phyloP scores from a whole-genome alignment of 2,329 filamentous ascomycete genomes.

The Cladosporium sp. region DNA sequence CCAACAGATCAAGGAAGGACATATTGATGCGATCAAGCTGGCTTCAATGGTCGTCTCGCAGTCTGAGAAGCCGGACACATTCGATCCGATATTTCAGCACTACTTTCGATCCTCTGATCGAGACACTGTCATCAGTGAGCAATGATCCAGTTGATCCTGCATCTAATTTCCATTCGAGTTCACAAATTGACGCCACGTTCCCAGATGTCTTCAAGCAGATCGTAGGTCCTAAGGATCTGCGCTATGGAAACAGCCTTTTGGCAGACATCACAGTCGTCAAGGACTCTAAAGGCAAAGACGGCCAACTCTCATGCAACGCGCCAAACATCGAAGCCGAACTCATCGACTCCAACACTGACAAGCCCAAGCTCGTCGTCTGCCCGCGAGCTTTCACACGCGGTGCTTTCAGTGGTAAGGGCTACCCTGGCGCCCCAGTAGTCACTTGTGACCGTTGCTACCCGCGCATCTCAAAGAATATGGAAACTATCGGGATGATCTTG shows the following conservation, averaged over 20 bases:
- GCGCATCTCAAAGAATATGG: neutral
- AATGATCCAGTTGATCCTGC: too few relatives aligned
- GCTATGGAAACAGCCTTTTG: neutral
- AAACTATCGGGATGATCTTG: neutral
- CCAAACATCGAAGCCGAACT: neutral
- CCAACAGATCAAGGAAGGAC: neutral
- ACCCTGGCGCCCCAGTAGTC: neutral
- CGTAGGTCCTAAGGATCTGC: neutral
- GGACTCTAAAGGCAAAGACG: neutral
- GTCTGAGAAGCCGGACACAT: too few relatives aligned
- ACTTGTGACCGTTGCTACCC: neutral
- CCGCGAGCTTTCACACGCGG: neutral
- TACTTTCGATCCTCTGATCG: neutral
- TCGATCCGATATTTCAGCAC: neutral
- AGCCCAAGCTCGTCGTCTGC: neutral
- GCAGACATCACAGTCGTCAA: neutral
- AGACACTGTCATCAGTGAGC: neutral
- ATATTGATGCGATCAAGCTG: neutral
- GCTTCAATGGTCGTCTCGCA: neutral
- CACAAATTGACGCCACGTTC: neutral
- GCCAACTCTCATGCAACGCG: neutral
- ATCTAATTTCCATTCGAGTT: neutral
- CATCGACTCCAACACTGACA: neutral
- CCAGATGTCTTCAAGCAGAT: slow-evolving; percentile 1
- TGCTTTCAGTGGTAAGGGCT: neutral